Evolutionary conservation across 2,329 filamentous ascomycete genomes (phyloP), one percentile per base, ranked within the genome.

Genomic region (Colletotrichum gigasporum): DNA sequence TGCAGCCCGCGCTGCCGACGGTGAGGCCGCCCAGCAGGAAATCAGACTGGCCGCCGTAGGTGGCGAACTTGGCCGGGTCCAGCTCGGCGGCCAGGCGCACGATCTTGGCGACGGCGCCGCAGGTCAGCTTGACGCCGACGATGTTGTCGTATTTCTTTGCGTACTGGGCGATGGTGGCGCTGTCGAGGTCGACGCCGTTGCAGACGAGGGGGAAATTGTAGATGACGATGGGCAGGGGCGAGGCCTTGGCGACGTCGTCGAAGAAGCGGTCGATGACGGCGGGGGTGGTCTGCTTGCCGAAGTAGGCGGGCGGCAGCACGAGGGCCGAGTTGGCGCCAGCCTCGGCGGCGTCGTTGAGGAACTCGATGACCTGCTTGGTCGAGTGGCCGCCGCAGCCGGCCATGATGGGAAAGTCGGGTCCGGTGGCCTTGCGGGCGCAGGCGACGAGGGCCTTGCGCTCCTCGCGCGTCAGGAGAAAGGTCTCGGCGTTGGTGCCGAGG

Each of bases 1-100:
- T 86, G 67, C 83, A 87, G 10, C 89, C 88, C 2, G 83, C 81
- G 24, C 83, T 85, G 12, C 88, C 88, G 4, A 84, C 83, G 1
- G 82, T 82, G 26, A 91, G 74, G 0, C 85, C 87, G 3, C 86
- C 87, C 52, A 91, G 78, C 20, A 93, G 74, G 73, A 91, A 93
- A 70, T 94, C 91, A 1, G 87, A 87, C 77, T 93, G 90, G 0
- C 91, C 91, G 2, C 90, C 90, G 70, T 87, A 93, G 0, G 88
- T 86, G 1, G 89, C 85, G 71, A 94, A 94, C 10, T 82, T 74
- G 3, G 85, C 81, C 0, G 83, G 74, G 0, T 82, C 74, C 60
- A 91, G 77, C 66, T 80, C 74, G 12, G 79, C 80, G 5, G 76
- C 72, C 3, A 93, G 82, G 6, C 90, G 82, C 3, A 87, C 87